A percentile compares a stretch with the other conserved stretches of the same genome.
These are phyloP conservation scores for Macrocybe gigantea DNA, from an alignment of 768 basidiomycete species.

Conservation along the genomic window DNA sequence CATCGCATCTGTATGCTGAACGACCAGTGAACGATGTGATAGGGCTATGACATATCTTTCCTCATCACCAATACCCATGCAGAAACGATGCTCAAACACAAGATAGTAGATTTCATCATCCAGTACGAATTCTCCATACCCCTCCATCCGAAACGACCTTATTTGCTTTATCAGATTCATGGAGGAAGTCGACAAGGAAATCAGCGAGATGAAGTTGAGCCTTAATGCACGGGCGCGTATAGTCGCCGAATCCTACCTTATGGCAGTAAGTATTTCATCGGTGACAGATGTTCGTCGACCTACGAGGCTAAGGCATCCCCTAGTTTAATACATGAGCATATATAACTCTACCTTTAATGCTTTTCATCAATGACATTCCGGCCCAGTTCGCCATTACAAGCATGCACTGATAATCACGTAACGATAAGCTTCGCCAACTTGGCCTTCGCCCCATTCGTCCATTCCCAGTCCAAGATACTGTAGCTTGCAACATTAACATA, in stretches of 20 bases:
- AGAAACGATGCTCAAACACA: slow-evolving; percentile 99
- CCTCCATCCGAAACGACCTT: slow-evolving; percentile 1
- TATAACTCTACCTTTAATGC: too few species aligned
- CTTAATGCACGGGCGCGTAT: slow-evolving; percentile 95
- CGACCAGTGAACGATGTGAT: not conserved
- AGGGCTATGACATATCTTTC: slow-evolving; percentile 99
- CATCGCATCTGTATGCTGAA: not conserved
- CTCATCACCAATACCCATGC: slow-evolving; percentile 95
- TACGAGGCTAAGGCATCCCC: not conserved
- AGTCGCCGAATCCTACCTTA: slow-evolving; percentile 94
- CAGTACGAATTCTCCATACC: slow-evolving; percentile 50
- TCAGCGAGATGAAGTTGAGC: slow-evolving; percentile 98
- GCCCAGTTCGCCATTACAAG: too few species aligned
- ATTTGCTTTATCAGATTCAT: slow-evolving; percentile 61
- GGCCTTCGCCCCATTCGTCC: slow-evolving; percentile 24
- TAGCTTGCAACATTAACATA: slow-evolving; percentile 35
- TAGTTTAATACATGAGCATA: slow-evolving; percentile 33
- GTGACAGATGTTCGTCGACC: too few species aligned
- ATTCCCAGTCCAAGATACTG: slow-evolving; percentile 37
- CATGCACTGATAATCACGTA: too few species aligned
- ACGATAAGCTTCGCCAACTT: too few species aligned
- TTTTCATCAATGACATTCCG: too few species aligned
- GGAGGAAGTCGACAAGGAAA: slow-evolving; percentile 99
- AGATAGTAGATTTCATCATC: slow-evolving; percentile 99
- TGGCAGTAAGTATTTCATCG: slow-evolving; percentile 54